Conservation (phyloP, 192 early-diverging fungal species). For the Entomortierella lignicola region DNA sequence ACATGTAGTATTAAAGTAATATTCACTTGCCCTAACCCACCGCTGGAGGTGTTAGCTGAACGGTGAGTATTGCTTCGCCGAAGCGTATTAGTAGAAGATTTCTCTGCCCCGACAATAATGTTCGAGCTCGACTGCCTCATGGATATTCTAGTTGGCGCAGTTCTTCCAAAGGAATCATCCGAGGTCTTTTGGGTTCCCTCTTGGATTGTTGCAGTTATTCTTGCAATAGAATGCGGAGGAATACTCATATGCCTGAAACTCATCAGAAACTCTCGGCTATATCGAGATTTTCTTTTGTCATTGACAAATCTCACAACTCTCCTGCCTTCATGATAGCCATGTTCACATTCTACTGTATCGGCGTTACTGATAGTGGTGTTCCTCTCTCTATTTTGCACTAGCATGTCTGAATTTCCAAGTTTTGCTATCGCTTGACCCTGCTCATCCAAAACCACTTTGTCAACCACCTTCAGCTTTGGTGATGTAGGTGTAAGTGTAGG, state of each 20-base stretch:
- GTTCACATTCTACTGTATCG: neutral
- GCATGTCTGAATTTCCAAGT: neutral
- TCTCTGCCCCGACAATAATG: no score
- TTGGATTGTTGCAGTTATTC: neutral
- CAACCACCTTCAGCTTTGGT: neutral
- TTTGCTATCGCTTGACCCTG: neutral
- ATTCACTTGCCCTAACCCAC: neutral
- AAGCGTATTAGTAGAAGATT: no score
- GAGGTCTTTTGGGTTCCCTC: neutral
- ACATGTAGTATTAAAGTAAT: neutral
- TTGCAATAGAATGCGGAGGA: neutral
- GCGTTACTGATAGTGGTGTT: neutral
- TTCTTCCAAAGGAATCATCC: no score
- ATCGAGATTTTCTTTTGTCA: neutral
- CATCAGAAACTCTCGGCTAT: conserved; percentile 20
- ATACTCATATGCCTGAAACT: neutral
- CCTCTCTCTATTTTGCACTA: neutral
- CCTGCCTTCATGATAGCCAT: neutral
- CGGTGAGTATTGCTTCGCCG: neutral
- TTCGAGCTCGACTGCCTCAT: no score
- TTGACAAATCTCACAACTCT: neutral
- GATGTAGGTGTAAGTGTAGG: neutral
- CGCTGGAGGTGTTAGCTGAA: neutral
- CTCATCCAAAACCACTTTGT: neutral
- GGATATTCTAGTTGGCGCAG: no score